Percentiles rank a stretch among this genome's conserved stretches.
Evolutionary conservation across 2,329 filamentous ascomycete genomes (phyloP).

Genomic region (Paramyrothecium roridum): DNA sequence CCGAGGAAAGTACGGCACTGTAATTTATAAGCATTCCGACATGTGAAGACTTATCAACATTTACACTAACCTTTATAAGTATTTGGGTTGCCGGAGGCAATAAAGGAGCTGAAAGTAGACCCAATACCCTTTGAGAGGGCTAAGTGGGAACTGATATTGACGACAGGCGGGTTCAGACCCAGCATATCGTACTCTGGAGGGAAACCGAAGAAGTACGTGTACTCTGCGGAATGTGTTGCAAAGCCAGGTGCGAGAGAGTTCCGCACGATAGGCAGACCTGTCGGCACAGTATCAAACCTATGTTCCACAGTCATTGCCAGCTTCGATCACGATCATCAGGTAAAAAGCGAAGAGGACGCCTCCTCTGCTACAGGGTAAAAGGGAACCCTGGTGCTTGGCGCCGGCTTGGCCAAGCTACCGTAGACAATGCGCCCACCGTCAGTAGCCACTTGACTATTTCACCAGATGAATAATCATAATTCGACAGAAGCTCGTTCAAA

Average conservation of each 20-base stretch:
- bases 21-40: too few species aligned
- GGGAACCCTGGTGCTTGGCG: too few species aligned
- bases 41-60: too few species aligned
- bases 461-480: too few species aligned
- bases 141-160: background rate
- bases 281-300: background rate
- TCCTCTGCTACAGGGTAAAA: too few species aligned
- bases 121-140: background rate
- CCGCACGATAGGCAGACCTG: background rate
- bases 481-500: too few species aligned
- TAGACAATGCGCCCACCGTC: too few species aligned
- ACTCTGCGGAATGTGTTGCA: background rate
- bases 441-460: too few species aligned
- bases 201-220: constrained; percentile 5
- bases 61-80: background rate
- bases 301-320: too few species aligned
- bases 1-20: constrained; percentile 7
- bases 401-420: too few species aligned
- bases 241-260: background rate
- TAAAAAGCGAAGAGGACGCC: too few species aligned
- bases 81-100: background rate
- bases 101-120: background rate
- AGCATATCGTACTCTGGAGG: constrained; percentile 10
- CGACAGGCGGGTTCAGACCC: background rate
- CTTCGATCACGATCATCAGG: too few species aligned